These are phyloP conservation scores for Polygonum maritimum DNA, from an alignment of 148 eudicot species.

Conservation along the genomic window DNA sequence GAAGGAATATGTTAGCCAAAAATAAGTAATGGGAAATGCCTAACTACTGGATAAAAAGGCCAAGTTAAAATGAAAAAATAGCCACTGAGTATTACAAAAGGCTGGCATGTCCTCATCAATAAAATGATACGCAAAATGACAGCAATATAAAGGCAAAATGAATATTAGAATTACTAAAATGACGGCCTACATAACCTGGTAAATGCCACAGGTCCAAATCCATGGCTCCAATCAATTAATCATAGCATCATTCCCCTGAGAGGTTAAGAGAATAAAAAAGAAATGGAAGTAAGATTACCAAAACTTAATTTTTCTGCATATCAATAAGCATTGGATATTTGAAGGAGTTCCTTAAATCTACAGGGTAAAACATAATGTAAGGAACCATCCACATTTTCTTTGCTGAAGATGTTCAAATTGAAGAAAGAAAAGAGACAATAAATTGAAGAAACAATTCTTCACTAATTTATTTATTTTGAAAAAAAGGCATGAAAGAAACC, in stretches of 20 bases:
- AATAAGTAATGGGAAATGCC: not conserved
- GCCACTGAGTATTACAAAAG: not conserved
- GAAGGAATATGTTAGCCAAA: not conserved
- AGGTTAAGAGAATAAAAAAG: not conserved
- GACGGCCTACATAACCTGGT: slow-evolving; percentile 23
- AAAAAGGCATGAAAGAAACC: not conserved
- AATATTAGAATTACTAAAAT: not conserved
- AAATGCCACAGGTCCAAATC: slow-evolving; percentile 43
- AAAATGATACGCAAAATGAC: not conserved
- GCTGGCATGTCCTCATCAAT: not conserved
- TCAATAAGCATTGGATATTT: not conserved
- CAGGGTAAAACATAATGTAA: not conserved
- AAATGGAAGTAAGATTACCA: not conserved
- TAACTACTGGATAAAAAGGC: not conserved
- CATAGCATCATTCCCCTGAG: slow-evolving; percentile 8
- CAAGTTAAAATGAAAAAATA: not conserved
- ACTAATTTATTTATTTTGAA: too few relatives aligned
- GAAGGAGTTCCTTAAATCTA: not conserved
- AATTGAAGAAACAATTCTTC: not conserved
- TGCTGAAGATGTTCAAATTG: not conserved
- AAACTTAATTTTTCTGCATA: not conserved
- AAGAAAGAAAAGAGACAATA: not conserved
- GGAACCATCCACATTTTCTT: not conserved
- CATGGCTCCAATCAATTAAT: slow-evolving; percentile 30
- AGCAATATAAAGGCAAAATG: not conserved